Conservation (phyloP, 1,139 yeast genomes). For the Casaregolazyma suthepensis region DNA sequence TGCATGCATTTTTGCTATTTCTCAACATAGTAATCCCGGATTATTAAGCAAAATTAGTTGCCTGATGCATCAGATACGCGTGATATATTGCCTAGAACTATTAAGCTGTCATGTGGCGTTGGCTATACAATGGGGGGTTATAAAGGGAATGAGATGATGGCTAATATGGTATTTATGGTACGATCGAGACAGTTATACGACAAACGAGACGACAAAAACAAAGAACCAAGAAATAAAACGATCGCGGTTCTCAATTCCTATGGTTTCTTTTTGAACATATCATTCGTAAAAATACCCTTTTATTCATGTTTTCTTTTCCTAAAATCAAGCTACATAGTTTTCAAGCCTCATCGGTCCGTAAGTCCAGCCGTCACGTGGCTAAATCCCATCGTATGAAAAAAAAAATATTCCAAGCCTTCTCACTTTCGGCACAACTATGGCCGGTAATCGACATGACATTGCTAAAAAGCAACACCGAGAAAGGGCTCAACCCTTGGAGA, state of each 20-base stretch:
- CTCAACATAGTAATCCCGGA: not conserved
- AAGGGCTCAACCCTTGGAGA: conserved; percentile 73
- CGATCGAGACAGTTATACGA: not conserved
- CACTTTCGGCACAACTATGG: conserved; percentile 4
- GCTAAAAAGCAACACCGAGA: conserved; percentile 96
- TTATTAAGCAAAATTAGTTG: not conserved
- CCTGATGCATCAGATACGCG: not conserved
- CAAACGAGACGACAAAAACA: not conserved
- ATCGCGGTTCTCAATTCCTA: not conserved
- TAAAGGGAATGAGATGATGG: not conserved
- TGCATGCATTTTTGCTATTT: not conserved
- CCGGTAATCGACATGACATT: conserved; percentile 50
- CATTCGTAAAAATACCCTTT: not conserved
- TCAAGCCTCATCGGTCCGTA: not conserved
- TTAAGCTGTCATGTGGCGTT: not conserved
- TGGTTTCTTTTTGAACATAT: not conserved
- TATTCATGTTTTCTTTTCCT: not conserved
- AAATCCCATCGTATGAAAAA: not conserved
- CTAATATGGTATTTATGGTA: not conserved
- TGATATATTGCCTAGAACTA: not conserved
- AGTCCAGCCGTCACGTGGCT: not conserved
- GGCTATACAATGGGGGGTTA: not conserved
- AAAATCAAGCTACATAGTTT: not conserved
- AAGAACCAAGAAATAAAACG: not conserved
- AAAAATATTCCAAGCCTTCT: not conserved